A percentile compares a stretch with the other conserved stretches of the same genome.
phyloP scores from a whole-genome alignment of 805 yeast genomes.

The Pichia californica region DNA sequence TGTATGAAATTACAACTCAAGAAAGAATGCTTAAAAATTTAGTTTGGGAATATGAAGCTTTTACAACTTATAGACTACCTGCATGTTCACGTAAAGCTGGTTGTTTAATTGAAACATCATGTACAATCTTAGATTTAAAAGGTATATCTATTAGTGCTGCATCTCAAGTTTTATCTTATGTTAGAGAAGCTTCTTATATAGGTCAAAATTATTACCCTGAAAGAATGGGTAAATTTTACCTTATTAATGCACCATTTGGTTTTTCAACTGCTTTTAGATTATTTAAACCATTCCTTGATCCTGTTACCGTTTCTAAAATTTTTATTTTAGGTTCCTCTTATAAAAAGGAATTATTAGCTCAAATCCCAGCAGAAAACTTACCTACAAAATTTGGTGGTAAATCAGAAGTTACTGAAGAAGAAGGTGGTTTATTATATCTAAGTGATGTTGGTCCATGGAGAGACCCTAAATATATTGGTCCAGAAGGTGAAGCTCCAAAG shows the following conservation, averaged over 20 bases:
- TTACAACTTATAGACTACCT: constrained; percentile 76
- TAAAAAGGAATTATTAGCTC: constrained; percentile 77
- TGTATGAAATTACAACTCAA: constrained; percentile 90
- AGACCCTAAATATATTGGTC: constrained; percentile 79
- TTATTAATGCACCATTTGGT: constrained; percentile 96
- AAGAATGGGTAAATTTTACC: constrained; percentile 96
- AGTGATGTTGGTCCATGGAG: constrained; percentile 98
- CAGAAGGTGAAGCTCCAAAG: constrained; percentile 90
- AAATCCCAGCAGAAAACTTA: constrained; percentile 88
- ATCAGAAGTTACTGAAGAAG: constrained; percentile 57
- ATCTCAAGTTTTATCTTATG: constrained; percentile 78
- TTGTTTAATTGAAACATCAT: constrained; percentile 82
- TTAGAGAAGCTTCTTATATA: constrained; percentile 85
- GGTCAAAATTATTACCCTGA: constrained; percentile 98
- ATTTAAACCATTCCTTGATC: constrained; percentile 92
- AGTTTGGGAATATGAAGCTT: constrained; percentile 96
- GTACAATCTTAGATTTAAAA: constrained; percentile 92
- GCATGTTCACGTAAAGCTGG: constrained; percentile 87
- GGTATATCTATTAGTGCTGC: constrained; percentile 86
- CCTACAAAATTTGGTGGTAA: constrained; percentile 88
- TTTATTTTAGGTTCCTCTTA: constrained; percentile 78
- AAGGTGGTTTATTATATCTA: constrained; percentile 77
- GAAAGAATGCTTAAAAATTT: constrained; percentile 94
- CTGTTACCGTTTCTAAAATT: constrained; percentile 94
- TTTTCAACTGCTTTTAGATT: constrained; percentile 88